Evolutionary conservation across 805 yeast genomes (phyloP).

Genomic region (Starmerella roubikii): DNA sequence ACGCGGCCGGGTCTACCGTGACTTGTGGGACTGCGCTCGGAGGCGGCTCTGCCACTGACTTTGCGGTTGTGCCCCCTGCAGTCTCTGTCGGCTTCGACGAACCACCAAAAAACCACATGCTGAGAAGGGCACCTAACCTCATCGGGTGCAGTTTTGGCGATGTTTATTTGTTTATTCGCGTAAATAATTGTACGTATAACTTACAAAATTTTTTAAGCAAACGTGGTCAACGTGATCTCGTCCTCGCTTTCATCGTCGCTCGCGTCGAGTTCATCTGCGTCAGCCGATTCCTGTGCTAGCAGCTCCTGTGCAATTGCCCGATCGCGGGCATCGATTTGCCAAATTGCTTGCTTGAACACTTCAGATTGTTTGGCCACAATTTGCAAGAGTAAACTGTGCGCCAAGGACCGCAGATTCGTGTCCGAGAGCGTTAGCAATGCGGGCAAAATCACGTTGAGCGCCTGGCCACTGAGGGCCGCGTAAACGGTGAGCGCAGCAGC

Average conservation of each 20-base stretch:
- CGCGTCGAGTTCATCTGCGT: conserved; percentile 2
- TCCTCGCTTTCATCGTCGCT: conserved; percentile 16
- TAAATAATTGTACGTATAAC: background rate
- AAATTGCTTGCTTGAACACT: conserved; percentile 31
- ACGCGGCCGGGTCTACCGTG: conserved; percentile 55
- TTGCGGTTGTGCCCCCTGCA: no score
- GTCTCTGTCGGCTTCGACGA: background rate
- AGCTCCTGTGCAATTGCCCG: conserved; percentile 14
- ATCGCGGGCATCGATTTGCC: conserved; percentile 29
- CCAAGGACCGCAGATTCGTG: background rate
- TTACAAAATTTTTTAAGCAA: background rate
- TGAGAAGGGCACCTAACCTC: no score
- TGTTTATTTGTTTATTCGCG: no score
- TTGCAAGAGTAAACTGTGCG: conserved; percentile 22
- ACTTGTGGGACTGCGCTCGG: background rate
- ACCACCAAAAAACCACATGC: conserved; percentile 3
- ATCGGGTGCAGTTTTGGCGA: no score
- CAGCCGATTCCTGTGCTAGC: conserved; percentile 7
- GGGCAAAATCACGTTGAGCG: conserved; percentile 12
- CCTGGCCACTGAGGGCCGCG: conserved; percentile 9
- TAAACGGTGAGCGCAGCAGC: conserved; percentile 12
- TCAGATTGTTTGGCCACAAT: conserved; percentile 23
- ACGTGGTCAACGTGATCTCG: conserved; percentile 38
- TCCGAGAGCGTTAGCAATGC: conserved; percentile 3
- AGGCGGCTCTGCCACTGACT: background rate